These are phyloP conservation scores for Dryas integrifolia DNA, from an alignment of 331 rosid genomes.

Conservation along the genomic window DNA sequence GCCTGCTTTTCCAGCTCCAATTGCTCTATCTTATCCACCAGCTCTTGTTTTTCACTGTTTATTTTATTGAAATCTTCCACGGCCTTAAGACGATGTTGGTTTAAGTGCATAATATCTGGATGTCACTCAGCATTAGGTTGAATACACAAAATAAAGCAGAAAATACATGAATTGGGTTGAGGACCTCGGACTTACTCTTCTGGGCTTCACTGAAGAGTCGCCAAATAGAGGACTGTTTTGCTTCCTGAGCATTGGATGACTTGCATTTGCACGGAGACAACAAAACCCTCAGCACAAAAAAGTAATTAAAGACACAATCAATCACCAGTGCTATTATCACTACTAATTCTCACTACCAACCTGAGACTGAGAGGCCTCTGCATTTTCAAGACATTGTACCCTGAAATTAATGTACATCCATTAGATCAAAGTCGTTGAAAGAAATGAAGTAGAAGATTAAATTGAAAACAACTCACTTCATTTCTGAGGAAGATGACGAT, in stretches of 20 bases:
- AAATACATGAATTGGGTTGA: neutral
- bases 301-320: neutral
- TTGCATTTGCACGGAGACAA: slow-evolving; percentile 15
- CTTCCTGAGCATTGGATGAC: slow-evolving; percentile 40
- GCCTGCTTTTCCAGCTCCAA: slow-evolving; percentile 55
- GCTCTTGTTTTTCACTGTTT: slow-evolving; percentile 48
- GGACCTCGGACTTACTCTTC: slow-evolving; percentile 50
- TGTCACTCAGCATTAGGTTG: neutral
- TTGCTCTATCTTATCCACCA: slow-evolving; percentile 49
- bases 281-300: slow-evolving; percentile 7
- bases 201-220: slow-evolving; percentile 75
- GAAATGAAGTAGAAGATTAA: neutral
- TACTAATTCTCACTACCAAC: slow-evolving; percentile 31
- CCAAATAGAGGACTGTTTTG: slow-evolving; percentile 52
- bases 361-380: slow-evolving; percentile 36
- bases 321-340: neutral
- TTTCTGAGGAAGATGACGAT: slow-evolving; percentile 22
- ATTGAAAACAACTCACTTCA: slow-evolving; percentile 28
- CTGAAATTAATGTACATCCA: slow-evolving; percentile 31
- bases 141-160: neutral
- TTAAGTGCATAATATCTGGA: slow-evolving; percentile 64
- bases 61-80: slow-evolving; percentile 54
- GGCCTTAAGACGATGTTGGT: slow-evolving; percentile 62
- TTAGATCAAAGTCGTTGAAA: slow-evolving; percentile 8
- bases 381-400: slow-evolving; percentile 40